Evolutionary conservation across 2,329 filamentous ascomycete species (phyloP).

Genomic region (Xylariaceae sp.): DNA sequence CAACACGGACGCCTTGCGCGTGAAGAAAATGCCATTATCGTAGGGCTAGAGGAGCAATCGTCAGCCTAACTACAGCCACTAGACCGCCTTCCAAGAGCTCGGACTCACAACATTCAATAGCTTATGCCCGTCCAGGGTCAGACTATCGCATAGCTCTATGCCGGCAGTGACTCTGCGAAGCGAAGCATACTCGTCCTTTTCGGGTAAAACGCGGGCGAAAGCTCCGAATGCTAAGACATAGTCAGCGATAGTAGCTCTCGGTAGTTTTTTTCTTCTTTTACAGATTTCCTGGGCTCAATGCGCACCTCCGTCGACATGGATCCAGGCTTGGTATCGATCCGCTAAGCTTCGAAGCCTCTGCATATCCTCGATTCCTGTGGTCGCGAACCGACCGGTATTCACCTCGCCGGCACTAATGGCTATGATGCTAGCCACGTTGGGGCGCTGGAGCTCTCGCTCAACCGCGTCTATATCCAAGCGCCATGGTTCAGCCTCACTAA

Average conservation of each 20-base stretch:
- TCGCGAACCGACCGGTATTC: slow-evolving; percentile 80
- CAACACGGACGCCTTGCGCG: slow-evolving; percentile 54
- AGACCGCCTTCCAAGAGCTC: too few relatives aligned
- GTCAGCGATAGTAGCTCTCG: slow-evolving; percentile 1
- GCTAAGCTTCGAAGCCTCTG: slow-evolving; percentile 61
- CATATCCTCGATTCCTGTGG: slow-evolving; percentile 52
- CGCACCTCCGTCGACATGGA: slow-evolving; percentile 77
- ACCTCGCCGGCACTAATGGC: slow-evolving; percentile 82
- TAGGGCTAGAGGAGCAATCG: slow-evolving; percentile 56
- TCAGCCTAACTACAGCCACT: not conserved
- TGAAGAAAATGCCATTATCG: slow-evolving; percentile 87
- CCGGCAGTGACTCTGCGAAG: slow-evolving; percentile 52
- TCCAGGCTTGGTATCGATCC: slow-evolving; percentile 70
- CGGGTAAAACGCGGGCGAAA: slow-evolving; percentile 63
- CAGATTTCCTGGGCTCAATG: slow-evolving; percentile 8
- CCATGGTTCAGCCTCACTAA: slow-evolving; percentile 54
- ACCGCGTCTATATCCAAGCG: slow-evolving; percentile 63
- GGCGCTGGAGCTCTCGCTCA: slow-evolving; percentile 50
- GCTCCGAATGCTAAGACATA: slow-evolving; percentile 66
- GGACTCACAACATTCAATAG: slow-evolving; percentile 73
- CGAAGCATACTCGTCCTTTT: slow-evolving; percentile 49
- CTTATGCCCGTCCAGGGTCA: slow-evolving; percentile 83
- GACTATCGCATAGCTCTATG: slow-evolving; percentile 78
- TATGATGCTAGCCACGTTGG: slow-evolving; percentile 65
- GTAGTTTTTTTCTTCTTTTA: not conserved